These are phyloP conservation scores for Davidsoniella australis DNA, from an alignment of 2,329 filamentous ascomycete genomes.

Conservation along the genomic window DNA sequence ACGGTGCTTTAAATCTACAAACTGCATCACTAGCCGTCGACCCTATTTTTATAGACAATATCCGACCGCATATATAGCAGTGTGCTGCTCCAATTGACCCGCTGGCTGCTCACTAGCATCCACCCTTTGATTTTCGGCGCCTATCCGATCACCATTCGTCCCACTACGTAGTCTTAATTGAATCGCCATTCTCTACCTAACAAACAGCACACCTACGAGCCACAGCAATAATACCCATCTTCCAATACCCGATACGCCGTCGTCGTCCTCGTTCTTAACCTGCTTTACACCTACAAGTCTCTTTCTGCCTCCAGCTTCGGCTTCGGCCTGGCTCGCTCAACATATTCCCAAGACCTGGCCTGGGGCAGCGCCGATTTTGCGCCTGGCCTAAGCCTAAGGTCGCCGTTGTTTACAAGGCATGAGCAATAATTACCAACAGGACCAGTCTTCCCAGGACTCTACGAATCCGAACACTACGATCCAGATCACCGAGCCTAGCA, in stretches of 20 bases:
- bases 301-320: neutral
- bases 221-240: too few relatives aligned
- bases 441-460: conserved; percentile 9
- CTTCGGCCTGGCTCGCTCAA: neutral
- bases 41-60: too few relatives aligned
- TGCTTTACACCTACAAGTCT: neutral
- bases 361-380: conserved; percentile 12
- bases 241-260: neutral
- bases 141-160: too few relatives aligned
- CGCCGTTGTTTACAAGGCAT: conserved; percentile 9
- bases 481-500: neutral
- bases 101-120: too few relatives aligned
- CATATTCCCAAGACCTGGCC: conserved; percentile 10
- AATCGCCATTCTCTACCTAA: neutral
- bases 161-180: neutral
- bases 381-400: conserved; percentile 11
- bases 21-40: too few relatives aligned
- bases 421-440: conserved; percentile 9
- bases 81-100: too few relatives aligned
- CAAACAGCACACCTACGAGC: neutral
- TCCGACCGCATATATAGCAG: too few relatives aligned
- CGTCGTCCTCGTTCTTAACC: neutral
- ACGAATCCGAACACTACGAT: neutral
- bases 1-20: too few relatives aligned
- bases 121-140: too few relatives aligned